Conservation (phyloP, 2,329 filamentous ascomycete species). For the Verticillium tricorpus region DNA sequence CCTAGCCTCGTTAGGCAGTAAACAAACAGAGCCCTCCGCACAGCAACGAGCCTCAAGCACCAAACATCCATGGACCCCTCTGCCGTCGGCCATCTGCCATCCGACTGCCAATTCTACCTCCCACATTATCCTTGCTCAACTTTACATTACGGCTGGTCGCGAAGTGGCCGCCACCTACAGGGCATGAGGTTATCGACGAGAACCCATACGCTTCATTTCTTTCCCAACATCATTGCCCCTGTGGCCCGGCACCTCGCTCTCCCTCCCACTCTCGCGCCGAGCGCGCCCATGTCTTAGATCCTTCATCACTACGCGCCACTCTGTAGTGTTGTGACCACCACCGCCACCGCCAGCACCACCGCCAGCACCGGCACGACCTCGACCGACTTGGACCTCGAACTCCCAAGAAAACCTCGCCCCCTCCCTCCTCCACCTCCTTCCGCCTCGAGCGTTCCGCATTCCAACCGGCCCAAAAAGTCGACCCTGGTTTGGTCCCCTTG, state of each 20-base stretch:
- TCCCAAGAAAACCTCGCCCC: background rate
- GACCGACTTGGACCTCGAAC: background rate
- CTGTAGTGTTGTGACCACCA: background rate
- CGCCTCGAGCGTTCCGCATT: background rate
- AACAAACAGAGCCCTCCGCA: conserved; percentile 3
- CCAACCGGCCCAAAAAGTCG: background rate
- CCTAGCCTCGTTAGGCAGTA: conserved; percentile 2
- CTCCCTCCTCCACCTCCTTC: background rate
- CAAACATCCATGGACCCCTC: conserved; percentile 2
- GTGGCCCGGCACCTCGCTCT: background rate
- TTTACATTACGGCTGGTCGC: conserved; percentile 1
- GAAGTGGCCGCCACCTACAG: background rate
- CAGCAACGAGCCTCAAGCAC: conserved; percentile 1
- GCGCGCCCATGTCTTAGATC: conserved; percentile 11
- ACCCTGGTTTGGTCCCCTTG: background rate
- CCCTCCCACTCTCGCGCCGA: background rate
- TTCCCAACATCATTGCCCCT: conserved; percentile 1
- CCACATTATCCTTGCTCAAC: background rate
- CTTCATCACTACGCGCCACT: conserved; percentile 3
- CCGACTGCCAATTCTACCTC: background rate
- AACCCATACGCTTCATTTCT: conserved; percentile 2
- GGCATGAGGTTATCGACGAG: conserved; percentile 3
- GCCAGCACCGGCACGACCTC: background rate
- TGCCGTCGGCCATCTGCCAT: background rate
- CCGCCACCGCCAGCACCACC: too few relatives aligned